phyloP scores from a whole-genome alignment of 2,329 filamentous ascomycete genomes.

The Exserohilum rostratum region DNA sequence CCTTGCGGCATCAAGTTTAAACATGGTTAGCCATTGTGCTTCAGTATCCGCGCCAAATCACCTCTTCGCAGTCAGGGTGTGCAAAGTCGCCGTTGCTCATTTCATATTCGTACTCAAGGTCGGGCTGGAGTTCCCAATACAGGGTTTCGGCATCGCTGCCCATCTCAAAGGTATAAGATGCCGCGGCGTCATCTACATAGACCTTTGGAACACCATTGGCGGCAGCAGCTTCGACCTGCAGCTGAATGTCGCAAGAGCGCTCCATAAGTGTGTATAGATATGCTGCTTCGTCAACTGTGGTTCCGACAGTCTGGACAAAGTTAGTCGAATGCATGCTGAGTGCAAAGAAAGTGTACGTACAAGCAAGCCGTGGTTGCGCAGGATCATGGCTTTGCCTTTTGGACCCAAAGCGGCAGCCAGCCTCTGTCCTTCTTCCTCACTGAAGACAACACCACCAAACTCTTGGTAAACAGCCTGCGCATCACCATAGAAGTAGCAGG shows the following conservation, averaged over 20 bases:
- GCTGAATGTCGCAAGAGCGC: conserved; percentile 70
- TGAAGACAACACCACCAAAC: conserved; percentile 69
- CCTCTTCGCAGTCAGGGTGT: conserved; percentile 15
- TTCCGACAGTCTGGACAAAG: conserved; percentile 62
- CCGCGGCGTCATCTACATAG: conserved; percentile 62
- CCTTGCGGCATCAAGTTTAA: no score
- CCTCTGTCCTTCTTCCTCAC: conserved; percentile 66
- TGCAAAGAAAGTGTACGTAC: conserved; percentile 18
- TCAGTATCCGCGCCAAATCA: conserved; percentile 15
- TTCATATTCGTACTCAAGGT: conserved; percentile 55
- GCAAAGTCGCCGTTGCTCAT: conserved; percentile 34
- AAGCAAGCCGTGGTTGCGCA: conserved; percentile 74
- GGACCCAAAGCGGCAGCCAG: conserved; percentile 68
- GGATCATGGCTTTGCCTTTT: conserved; percentile 66
- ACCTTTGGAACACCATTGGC: conserved; percentile 60
- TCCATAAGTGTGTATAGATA: conserved; percentile 74
- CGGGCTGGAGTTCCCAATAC: conserved; percentile 61
- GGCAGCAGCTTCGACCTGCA: conserved; percentile 70
- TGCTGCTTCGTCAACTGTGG: conserved; percentile 75
- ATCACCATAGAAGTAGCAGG: conserved; percentile 67
- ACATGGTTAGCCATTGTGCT: no score
- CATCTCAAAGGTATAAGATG: conserved; percentile 60
- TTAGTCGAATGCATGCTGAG: conserved; percentile 6
- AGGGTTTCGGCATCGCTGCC: conserved; percentile 55
- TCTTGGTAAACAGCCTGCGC: conserved; percentile 69